Evolutionary conservation across 257 asterid genomes (phyloP), one percentile per base, ranked within the genome.

Genomic region (Vinca minor): DNA sequence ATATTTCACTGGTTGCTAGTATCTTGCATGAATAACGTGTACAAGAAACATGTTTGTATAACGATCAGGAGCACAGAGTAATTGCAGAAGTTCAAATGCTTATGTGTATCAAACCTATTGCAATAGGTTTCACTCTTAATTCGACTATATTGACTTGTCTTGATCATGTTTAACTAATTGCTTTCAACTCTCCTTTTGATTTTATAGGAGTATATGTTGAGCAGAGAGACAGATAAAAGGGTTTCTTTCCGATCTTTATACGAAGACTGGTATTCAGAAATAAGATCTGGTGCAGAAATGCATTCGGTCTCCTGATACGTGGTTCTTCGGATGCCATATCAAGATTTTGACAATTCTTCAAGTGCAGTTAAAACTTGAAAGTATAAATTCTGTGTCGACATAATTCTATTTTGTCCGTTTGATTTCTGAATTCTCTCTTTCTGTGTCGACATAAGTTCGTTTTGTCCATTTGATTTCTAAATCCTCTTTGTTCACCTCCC

Each of bases 261-360:
- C 47, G 39, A 26, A 23, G 54, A 49, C 35, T n/a, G n/a, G n/a
- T n/a, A n/a, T n/a, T n/a, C n/a, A n/a, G n/a, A n/a, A n/a, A n/a
- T n/a, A n/a, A n/a, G n/a, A 12, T 15, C 20, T 49, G 56, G 32
- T 48, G 72, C 21, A 17, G 63, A n/a, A 29, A n/a, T 26, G 59
- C 68, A 36, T 1, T 23, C 13, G 35, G 45, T 26, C 62, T 25
- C 46, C 36, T 12, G 13, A 6, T 25, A n/a, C 25, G 12, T 17
- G 61, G 26, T 56, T 56, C 61, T 55, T 31, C 23, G 5, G 41
- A 29, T 55, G 61, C 14, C 62, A 31, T 26, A 26, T 56, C 23
- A 39, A 28, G 39, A 53, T 32, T 39, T 61, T 8, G 38, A 14
- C 63, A 29, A 61, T 69, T 69, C 56, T 52, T 69, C 39, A 13